Percentiles rank a stretch among this genome's conserved stretches.
phyloP scores from a whole-genome alignment of 2,329 filamentous ascomycete species.

The Elsinoe fawcettii region DNA sequence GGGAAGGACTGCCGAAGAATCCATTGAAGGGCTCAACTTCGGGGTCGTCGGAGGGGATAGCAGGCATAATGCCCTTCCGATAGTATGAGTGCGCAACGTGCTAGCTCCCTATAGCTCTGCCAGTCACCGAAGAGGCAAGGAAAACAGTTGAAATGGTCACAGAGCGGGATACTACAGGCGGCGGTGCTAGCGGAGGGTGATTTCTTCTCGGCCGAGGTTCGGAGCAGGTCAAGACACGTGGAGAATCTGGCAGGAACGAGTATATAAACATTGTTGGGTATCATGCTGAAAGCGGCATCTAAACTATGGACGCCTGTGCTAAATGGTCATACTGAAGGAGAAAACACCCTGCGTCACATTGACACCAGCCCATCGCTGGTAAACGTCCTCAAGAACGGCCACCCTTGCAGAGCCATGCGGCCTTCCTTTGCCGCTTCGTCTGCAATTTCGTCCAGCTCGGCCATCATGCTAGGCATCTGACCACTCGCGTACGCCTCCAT shows the following conservation, averaged over 20 bases:
- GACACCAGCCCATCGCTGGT: background rate
- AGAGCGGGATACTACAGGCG: too few species aligned
- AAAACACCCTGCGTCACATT: too few species aligned
- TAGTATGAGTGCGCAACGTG: too few species aligned
- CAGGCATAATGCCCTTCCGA: background rate
- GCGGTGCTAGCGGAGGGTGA: background rate
- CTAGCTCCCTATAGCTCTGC: too few species aligned
- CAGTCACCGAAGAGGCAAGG: too few species aligned
- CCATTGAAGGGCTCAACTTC: conserved; percentile 8
- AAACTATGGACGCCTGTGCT: background rate
- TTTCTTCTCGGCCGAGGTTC: background rate
- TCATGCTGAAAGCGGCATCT: background rate
- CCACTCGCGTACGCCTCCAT: background rate
- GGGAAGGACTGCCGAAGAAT: conserved; percentile 4
- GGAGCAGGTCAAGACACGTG: background rate
- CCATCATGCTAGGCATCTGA: background rate
- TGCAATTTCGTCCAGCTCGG: background rate
- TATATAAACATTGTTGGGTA: background rate
- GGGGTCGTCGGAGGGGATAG: background rate
- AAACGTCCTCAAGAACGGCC: background rate
- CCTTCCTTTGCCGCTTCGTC: background rate
- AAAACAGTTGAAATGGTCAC: too few species aligned
- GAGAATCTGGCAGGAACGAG: background rate
- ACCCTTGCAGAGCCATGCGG: background rate
- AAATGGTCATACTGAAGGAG: too few species aligned